Evolutionary conservation across 140 eudicot genomes (phyloP).

Genomic region (Flaveria floridana): DNA sequence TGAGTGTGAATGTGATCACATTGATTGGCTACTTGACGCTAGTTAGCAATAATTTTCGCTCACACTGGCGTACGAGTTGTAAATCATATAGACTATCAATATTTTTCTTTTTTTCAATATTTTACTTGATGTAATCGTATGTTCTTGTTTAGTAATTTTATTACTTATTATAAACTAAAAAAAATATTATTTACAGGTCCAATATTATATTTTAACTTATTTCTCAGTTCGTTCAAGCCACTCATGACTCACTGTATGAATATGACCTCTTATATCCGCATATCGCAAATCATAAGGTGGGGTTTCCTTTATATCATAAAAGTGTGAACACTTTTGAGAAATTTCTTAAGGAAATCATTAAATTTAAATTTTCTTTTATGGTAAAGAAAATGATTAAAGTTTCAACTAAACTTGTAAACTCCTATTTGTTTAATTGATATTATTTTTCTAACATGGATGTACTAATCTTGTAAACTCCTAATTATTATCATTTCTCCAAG

Average conservation of each 20-base stretch:
- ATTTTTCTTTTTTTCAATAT: too few species aligned
- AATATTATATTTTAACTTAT: neutral
- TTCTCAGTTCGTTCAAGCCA: neutral
- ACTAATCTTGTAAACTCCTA: too few species aligned
- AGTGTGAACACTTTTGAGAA: constrained; percentile 21
- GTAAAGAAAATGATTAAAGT: constrained; percentile 15
- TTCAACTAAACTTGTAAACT: neutral
- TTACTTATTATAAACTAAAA: neutral
- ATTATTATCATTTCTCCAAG: too few species aligned
- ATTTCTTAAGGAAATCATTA: constrained; percentile 24
- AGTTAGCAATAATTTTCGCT: too few species aligned
- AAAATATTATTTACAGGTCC: neutral
- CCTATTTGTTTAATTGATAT: neutral
- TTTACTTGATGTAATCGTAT: too few species aligned
- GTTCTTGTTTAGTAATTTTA: neutral
- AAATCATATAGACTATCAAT: too few species aligned
- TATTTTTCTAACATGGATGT: neutral
- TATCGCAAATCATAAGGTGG: neutral
- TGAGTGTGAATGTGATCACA: too few species aligned
- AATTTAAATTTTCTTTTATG: neutral
- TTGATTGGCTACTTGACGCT: too few species aligned
- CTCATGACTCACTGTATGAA: neutral
- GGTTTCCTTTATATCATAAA: constrained; percentile 30
- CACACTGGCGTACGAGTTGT: too few species aligned
- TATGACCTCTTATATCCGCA: neutral